phyloP scores from a whole-genome alignment of 441 rosid genomes.

The Gossypium aridum region DNA sequence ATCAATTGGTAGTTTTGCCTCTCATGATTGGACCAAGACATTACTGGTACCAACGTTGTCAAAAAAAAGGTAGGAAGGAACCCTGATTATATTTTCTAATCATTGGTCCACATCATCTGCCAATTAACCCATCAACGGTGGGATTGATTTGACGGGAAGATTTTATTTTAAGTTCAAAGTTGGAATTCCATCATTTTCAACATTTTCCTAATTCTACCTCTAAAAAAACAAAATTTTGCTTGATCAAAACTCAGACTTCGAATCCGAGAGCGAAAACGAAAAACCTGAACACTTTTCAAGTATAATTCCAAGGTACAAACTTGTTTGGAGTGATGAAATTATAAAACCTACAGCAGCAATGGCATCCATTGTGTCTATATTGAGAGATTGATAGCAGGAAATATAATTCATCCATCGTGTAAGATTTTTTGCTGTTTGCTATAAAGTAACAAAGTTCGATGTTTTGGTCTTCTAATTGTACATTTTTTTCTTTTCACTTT shows the following conservation, averaged over 20 bases:
- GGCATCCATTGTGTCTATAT: not conserved
- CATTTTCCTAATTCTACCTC: not conserved
- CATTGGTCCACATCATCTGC: not conserved
- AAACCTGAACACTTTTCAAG: no score
- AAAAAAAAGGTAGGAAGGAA: no score
- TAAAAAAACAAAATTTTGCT: no score
- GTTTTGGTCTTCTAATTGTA: not conserved
- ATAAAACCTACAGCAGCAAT: not conserved
- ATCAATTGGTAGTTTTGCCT: not conserved
- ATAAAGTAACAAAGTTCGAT: not conserved
- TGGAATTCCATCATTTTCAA: no score
- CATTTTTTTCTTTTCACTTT: not conserved
- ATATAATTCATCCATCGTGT: not conserved
- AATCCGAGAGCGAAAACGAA: no score
- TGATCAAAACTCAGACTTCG: not conserved
- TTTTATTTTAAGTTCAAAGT: not conserved
- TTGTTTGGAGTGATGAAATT: not conserved
- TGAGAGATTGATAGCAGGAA: not conserved
- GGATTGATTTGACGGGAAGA: not conserved
- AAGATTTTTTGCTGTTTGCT: no score
- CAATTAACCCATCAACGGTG: not conserved
- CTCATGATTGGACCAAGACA: no score
- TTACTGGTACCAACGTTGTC: no score
- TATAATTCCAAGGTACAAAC: no score
- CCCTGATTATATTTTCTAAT: no score